These are phyloP conservation scores for Margaritispora aquatica DNA, from an alignment of 495 filamentous ascomycete genomes.

Conservation along the genomic window DNA sequence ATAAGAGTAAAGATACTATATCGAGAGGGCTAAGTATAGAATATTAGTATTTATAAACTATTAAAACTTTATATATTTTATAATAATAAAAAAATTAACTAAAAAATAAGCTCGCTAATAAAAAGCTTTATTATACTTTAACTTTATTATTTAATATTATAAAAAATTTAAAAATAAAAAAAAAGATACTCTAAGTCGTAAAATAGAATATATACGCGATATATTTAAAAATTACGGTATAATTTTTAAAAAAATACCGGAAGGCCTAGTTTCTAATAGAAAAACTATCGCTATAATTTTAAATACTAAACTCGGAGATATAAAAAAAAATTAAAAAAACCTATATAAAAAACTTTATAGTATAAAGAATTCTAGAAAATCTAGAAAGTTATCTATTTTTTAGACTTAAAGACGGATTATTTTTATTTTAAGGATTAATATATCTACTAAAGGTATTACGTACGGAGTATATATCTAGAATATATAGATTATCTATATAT, in stretches of 20 bases:
- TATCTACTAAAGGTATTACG: too few species aligned
- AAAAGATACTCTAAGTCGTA: background rate
- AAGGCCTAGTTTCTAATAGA: background rate
- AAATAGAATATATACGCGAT: background rate
- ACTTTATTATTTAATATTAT: background rate
- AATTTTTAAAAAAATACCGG: background rate
- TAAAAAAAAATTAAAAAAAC: background rate
- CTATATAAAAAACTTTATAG: background rate
- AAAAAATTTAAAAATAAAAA: background rate
- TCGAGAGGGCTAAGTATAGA: background rate
- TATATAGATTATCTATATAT: too few species aligned
- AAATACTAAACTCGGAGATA: background rate
- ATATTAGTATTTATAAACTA: background rate
- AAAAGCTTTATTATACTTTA: background rate
- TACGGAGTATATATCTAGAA: too few species aligned
- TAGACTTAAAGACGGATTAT: too few species aligned
- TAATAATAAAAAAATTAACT: background rate
- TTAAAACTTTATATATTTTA: background rate
- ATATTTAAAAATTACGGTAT: too few species aligned
- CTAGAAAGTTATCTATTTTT: too few species aligned
- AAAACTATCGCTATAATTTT: background rate
- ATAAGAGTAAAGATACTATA: background rate
- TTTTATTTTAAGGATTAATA: too few species aligned
- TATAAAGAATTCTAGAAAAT: too few species aligned
- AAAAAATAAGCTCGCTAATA: background rate